These are phyloP conservation scores for Microcyclospora tardicrescens DNA, from an alignment of 2,329 filamentous ascomycete species.

Conservation along the genomic window DNA sequence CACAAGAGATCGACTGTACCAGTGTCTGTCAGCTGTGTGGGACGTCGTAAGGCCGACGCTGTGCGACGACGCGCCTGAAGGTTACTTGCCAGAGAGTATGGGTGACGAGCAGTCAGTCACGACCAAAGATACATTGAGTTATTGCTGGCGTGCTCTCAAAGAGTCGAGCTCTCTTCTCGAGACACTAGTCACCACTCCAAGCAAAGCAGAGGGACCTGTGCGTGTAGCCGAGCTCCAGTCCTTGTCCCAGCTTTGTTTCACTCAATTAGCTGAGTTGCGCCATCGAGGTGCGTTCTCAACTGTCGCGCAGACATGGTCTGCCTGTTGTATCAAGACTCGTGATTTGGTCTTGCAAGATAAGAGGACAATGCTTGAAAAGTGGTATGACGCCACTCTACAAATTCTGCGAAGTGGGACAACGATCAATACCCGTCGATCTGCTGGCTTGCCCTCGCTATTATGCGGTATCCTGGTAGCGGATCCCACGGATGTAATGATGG, in stretches of 20 bases:
- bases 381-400: constrained; percentile 44
- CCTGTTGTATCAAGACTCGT: constrained; percentile 58
- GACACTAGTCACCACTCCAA: constrained; percentile 2
- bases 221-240: background rate
- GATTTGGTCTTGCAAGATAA: constrained; percentile 34
- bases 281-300: constrained; percentile 91
- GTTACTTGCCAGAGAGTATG: constrained; percentile 65
- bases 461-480: constrained; percentile 66
- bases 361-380: constrained; percentile 42
- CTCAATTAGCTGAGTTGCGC: constrained; percentile 67
- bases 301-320: constrained; percentile 74
- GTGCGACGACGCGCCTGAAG: constrained; percentile 90
- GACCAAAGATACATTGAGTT: constrained; percentile 83
- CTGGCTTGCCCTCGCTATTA: constrained; percentile 78
- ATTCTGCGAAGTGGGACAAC: constrained; percentile 50
- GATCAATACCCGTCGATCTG: constrained; percentile 74
- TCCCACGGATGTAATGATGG: constrained; percentile 42
- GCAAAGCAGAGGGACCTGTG: background rate
- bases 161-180: constrained; percentile 60
- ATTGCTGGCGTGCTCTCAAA: constrained; percentile 88
- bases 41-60: constrained; percentile 59
- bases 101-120: constrained; percentile 58
- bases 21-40: constrained; percentile 61
- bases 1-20: constrained; percentile 5
- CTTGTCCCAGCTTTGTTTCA: constrained; percentile 52